Conservation (phyloP, 2,329 filamentous ascomycete species). For the Microsporum audouinii region DNA sequence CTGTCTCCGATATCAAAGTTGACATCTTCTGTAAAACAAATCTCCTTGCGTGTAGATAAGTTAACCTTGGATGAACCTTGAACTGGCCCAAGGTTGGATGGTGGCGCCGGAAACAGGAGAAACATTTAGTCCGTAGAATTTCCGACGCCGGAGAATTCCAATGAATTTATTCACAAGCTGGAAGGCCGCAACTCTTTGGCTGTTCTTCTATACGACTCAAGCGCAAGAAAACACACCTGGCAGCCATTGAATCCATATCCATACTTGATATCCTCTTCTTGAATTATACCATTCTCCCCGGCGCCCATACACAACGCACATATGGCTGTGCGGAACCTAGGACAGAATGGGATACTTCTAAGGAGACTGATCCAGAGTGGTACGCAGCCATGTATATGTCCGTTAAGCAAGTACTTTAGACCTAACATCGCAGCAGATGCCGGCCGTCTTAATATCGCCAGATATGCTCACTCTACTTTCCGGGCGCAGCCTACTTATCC, state of each 20-base stretch:
- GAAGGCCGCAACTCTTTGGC: not conserved
- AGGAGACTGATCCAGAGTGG: conserved; percentile 1
- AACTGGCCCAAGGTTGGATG: not conserved
- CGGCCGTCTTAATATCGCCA: not conserved
- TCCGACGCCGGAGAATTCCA: not conserved
- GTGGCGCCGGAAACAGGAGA: not conserved
- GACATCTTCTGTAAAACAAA: not conserved
- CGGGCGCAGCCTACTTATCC: not conserved
- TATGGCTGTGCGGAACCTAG: conserved; percentile 3
- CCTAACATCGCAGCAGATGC: not conserved
- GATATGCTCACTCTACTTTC: not conserved
- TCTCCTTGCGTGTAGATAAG: not conserved
- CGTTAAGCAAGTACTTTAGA: not conserved
- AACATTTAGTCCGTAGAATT: not conserved
- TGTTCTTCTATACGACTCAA: not conserved
- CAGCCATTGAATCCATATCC: not conserved
- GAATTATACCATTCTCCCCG: not conserved
- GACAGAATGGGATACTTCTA: conserved; percentile 2
- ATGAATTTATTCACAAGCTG: not conserved
- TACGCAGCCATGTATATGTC: not conserved
- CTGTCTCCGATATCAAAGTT: not conserved
- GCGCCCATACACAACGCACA: not conserved
- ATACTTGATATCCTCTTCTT: not conserved
- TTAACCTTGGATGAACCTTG: not conserved
- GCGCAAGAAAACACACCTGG: not conserved